A percentile compares a stretch with the other conserved stretches of the same genome.
Evolutionary conservation across 257 asterid species (phyloP).

Genomic region (Salvia rosmarinus): DNA sequence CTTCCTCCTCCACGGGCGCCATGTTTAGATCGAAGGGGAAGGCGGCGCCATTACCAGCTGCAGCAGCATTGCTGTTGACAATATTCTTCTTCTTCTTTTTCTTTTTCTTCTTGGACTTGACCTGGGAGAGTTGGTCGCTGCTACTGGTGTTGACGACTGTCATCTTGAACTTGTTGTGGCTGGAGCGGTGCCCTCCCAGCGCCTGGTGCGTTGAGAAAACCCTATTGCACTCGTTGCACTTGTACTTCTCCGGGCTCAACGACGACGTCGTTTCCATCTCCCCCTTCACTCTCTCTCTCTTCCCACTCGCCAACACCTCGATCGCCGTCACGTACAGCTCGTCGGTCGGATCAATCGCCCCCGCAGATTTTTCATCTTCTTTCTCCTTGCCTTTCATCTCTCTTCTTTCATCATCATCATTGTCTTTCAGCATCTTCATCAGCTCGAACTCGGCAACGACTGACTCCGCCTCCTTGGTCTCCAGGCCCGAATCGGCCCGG

Average conservation of each 20-base stretch:
- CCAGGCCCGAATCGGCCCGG: neutral
- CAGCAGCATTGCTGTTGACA: neutral
- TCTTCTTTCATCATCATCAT: too few relatives aligned
- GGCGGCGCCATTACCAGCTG: neutral
- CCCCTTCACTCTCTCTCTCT: neutral
- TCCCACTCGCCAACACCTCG: neutral
- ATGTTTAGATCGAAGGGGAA: neutral
- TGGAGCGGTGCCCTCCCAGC: slow-evolving; percentile 64
- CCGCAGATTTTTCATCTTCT: neutral
- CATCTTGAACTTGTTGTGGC: slow-evolving; percentile 54
- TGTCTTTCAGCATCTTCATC: neutral
- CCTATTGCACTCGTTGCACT: slow-evolving; percentile 41
- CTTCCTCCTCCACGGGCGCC: neutral
- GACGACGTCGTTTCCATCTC: neutral
- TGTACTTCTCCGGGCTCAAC: slow-evolving; percentile 20
- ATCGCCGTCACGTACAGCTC: neutral
- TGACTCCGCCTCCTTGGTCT: too few relatives aligned
- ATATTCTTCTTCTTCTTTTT: neutral
- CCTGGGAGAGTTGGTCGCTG: too few relatives aligned
- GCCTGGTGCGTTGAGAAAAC: slow-evolving; percentile 47
- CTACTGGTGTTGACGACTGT: slow-evolving; percentile 28
- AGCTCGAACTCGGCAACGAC: neutral
- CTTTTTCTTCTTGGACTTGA: neutral
- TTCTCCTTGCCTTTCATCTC: too few relatives aligned
- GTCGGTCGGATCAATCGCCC: too few relatives aligned